Conservation (phyloP, 495 filamentous ascomycete genomes). For the Penicillium malachiteum region DNA sequence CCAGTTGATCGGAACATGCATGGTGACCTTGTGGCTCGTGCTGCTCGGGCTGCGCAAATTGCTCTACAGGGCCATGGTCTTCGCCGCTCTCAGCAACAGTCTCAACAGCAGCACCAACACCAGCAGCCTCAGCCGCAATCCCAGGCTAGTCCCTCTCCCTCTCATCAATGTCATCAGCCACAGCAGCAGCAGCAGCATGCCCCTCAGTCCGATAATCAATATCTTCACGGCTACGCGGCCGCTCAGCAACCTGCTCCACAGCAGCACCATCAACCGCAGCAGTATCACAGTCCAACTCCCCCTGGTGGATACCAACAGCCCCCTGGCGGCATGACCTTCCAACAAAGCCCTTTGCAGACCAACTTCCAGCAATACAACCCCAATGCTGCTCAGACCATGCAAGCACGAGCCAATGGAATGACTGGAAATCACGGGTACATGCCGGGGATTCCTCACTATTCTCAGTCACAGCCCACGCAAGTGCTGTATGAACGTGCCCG, state of each 20-base stretch:
- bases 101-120: constrained; percentile 33
- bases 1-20: constrained; percentile 48
- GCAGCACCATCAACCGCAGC: constrained; percentile 23
- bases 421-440: constrained; percentile 47
- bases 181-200: constrained; percentile 23
- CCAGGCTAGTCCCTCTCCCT: constrained; percentile 5
- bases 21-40: constrained; percentile 53
- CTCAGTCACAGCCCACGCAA: constrained; percentile 72
- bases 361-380: constrained; percentile 50
- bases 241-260: constrained; percentile 21
- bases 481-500: constrained; percentile 80
- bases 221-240: constrained; percentile 30
- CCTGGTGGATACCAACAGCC: constrained; percentile 38
- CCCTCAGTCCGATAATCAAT: constrained; percentile 31
- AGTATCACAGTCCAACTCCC: constrained; percentile 41
- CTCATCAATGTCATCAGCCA: constrained; percentile 19
- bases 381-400: constrained; percentile 36
- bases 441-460: constrained; percentile 58
- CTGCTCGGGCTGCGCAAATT: constrained; percentile 54
- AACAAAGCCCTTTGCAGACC: constrained; percentile 39
- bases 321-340: constrained; percentile 37
- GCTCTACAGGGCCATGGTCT: constrained; percentile 50
- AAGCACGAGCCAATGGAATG: constrained; percentile 31
- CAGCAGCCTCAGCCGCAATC: constrained; percentile 21
- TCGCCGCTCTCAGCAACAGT: constrained; percentile 46